Percentiles rank a stretch among this genome's conserved stretches.
Conservation (phyloP, 768 basidiomycete genomes). For the Gloeopeniophorella convolvens region DNA sequence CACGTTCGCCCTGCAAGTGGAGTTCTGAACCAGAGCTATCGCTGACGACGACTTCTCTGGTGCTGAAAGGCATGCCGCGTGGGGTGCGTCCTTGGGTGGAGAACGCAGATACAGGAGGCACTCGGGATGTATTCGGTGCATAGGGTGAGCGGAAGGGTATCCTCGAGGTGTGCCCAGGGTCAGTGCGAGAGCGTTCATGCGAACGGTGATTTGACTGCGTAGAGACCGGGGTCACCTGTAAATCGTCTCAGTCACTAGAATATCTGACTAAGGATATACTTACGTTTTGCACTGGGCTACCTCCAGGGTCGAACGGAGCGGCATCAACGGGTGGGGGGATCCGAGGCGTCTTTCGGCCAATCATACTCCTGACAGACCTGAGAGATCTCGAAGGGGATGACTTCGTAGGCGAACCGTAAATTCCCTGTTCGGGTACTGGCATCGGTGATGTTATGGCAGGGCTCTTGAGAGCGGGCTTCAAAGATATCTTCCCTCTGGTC, state of each 20-base stretch:
- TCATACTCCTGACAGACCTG: constrained; percentile 13
- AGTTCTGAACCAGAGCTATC: constrained; percentile 16
- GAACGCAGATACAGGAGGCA: constrained; percentile 6
- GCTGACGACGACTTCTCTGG: constrained; percentile 1
- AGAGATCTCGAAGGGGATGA: constrained; percentile 19
- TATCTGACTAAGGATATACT: neutral
- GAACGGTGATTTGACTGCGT: neutral
- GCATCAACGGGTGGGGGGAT: neutral
- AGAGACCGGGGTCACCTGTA: neutral
- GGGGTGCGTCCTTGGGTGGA: constrained; percentile 1
- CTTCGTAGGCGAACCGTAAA: constrained; percentile 13
- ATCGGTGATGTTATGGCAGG: neutral
- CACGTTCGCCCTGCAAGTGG: constrained; percentile 10
- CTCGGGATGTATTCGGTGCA: constrained; percentile 10
- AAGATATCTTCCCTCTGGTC: constrained; percentile 6
- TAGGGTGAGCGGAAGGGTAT: constrained; percentile 14
- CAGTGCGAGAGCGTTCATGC: constrained; percentile 20
- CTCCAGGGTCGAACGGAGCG: neutral
- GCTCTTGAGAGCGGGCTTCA: constrained; percentile 21
- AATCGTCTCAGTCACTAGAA: neutral
- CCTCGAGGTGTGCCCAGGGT: constrained; percentile 17
- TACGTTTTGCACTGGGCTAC: neutral
- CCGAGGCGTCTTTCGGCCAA: constrained; percentile 17
- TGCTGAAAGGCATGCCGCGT: neutral
- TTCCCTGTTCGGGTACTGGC: neutral